Conservation (phyloP, 73 alveolate genomes). For the Symbiodinium natans region DNA sequence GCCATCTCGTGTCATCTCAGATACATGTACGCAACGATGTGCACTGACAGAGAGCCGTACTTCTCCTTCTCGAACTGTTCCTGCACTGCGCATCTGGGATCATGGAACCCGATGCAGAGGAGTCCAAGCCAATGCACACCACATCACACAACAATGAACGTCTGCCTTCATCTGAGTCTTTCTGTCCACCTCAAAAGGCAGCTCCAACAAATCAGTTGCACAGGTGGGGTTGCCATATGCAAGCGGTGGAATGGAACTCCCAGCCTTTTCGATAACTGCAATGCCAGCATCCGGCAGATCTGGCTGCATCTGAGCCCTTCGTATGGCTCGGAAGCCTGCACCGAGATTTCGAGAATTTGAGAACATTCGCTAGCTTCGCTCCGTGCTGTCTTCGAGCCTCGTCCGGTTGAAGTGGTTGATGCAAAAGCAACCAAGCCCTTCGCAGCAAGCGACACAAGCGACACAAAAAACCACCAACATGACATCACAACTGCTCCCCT, state of each 20-base stretch:
- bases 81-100: background rate
- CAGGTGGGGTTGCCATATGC: background rate
- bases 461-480: background rate
- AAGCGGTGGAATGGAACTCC: too few species aligned
- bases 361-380: background rate
- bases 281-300: constrained; percentile 92
- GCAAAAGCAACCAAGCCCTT: constrained; percentile 83
- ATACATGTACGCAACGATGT: background rate
- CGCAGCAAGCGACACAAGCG: background rate
- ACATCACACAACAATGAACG: too few species aligned
- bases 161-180: constrained; percentile 93
- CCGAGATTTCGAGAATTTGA: background rate
- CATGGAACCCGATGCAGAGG: too few species aligned
- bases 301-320: constrained; percentile 92
- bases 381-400: background rate
- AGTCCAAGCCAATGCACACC: background rate
- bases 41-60: background rate
- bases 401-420: constrained; percentile 25
- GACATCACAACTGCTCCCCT: background rate
- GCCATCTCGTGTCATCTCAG: too few species aligned
- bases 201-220: background rate
- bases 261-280: constrained; percentile 73
- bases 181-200: constrained; percentile 93
- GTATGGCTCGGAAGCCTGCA: constrained; percentile 58
- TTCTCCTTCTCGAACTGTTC: constrained; percentile 86